Base-by-base conservation (phyloP, 106 monocot species). In the Allium sativum region DNA sequence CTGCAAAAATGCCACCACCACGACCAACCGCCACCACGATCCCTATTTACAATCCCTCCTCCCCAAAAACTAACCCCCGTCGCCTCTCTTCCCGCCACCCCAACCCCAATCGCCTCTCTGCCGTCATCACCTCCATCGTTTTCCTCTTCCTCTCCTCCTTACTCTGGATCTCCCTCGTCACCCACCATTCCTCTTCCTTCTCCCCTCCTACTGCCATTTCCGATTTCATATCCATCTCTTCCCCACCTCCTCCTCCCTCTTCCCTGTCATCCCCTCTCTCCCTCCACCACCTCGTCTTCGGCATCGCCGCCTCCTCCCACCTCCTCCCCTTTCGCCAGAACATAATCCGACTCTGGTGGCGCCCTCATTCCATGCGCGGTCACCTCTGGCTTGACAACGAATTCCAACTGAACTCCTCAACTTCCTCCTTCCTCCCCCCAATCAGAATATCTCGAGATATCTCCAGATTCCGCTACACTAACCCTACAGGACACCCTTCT, bases 401-500 rank as follows among this genome's bases (percentile, higher is more conserved):
- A 18, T 52, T 13, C 7, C 10, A 12, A 19, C 19, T 4, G 8
- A n/a, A 8, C 9, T 16, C 43, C 42, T 9, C n/a, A 8, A 6
- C 45, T 1, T 69, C 73, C 18, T 21, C 59, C 15, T 47, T 56
- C 59, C 73, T 96, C 42, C 95, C 95, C 2, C 67, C 90, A 4
- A 22, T 96, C 54, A 76, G 84, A 21, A 65, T 96, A 22, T 96
- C 90, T 10, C 79, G 79, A 50, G 95, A 96, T 62, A 84, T 76
- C 51, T 81, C 90, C 12, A 72, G 81, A 14, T 90, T 96, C 64
- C 72, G 84, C 18, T 96, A 96, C 77, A 91, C 96, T 2, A 87
- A 96, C 73, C 90, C 89, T 11, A 84, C 79, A 46, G 96, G 82
- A 60, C 84, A 91, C 72, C 96, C 87, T 19, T 96, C 91, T 7